Evolutionary conservation across 2,329 filamentous ascomycete genomes (phyloP).

Genomic region (Dactylellina haptotyla): DNA sequence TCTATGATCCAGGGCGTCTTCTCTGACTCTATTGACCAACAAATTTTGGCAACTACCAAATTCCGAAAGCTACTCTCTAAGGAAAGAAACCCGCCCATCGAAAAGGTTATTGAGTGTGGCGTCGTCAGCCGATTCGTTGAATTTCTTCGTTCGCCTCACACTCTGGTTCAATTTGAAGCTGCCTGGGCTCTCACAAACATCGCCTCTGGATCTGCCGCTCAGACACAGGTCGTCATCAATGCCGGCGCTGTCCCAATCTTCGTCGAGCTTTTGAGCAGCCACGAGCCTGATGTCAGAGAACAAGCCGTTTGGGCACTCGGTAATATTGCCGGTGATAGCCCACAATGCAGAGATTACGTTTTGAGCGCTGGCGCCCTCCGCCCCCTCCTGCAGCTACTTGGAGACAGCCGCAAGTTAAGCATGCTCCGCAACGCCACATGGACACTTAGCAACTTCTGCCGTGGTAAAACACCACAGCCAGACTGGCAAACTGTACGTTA

Average conservation of each 20-base stretch:
- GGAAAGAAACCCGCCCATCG: slow-evolving; percentile 98
- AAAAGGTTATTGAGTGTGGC: slow-evolving; percentile 98
- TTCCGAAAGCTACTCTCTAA: slow-evolving; percentile 98
- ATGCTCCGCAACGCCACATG: slow-evolving; percentile 99
- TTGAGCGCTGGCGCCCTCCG: slow-evolving; percentile 89
- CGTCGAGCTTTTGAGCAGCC: slow-evolving; percentile 92
- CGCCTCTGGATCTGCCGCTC: slow-evolving; percentile 92
- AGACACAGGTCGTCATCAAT: slow-evolving; percentile 99
- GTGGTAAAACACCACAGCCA: slow-evolving; percentile 98
- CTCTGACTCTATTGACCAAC: slow-evolving; percentile 96
- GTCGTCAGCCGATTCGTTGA: slow-evolving; percentile 98
- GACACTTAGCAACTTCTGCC: slow-evolving; percentile 99
- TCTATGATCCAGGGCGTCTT: slow-evolving; percentile 98
- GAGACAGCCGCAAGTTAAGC: slow-evolving; percentile 97
- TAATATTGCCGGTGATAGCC: slow-evolving; percentile 98
- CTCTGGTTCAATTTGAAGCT: slow-evolving; percentile 97
- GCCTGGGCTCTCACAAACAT: slow-evolving; percentile 99
- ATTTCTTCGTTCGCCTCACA: slow-evolving; percentile 97
- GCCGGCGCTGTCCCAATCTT: slow-evolving; percentile 98
- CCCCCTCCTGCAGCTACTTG: slow-evolving; percentile 86
- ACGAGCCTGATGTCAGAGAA: slow-evolving; percentile 96
- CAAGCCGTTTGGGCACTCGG: slow-evolving; percentile 98
- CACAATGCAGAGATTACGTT: slow-evolving; percentile 96
- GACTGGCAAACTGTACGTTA: slow-evolving; percentile 91
- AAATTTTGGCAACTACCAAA: slow-evolving; percentile 97